These are phyloP conservation scores for Phytophthora rubi DNA, from an alignment of 352 stramenopile species.

Conservation along the genomic window DNA sequence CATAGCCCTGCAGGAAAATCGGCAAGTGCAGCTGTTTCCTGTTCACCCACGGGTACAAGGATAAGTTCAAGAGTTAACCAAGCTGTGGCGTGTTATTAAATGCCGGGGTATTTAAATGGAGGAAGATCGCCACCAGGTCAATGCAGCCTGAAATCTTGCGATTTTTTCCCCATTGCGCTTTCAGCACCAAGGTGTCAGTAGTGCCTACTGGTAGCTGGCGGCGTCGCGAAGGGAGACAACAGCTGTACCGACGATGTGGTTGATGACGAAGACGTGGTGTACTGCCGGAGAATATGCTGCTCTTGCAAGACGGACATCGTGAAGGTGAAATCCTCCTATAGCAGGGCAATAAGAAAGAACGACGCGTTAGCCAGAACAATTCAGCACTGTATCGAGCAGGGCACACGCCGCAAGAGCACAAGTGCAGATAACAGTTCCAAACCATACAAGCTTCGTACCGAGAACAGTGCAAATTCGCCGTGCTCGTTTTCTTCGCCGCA, in stretches of 20 bases:
- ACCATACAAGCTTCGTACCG: conserved; percentile 42
- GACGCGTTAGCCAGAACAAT: not conserved
- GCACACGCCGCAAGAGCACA: not conserved
- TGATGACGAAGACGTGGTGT: conserved; percentile 27
- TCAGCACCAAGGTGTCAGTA: conserved; percentile 4
- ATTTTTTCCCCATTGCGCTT: not conserved
- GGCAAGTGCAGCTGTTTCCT: conserved; percentile 61
- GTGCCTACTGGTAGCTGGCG: conserved; percentile 14
- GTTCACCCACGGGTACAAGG: conserved; percentile 33
- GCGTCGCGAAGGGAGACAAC: conserved; percentile 18
- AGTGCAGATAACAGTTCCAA: conserved; percentile 12
- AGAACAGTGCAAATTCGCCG: conserved; percentile 69
- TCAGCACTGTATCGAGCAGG: conserved; percentile 5
- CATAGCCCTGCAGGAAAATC: conserved; percentile 71
- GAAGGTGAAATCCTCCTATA: conserved; percentile 72
- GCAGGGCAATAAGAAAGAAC: not conserved
- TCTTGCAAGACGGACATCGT: conserved; percentile 68
- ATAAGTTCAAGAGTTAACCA: not conserved
- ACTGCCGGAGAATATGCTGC: conserved; percentile 49
- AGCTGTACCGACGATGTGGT: conserved; percentile 29
- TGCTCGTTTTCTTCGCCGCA: conserved; percentile 86
- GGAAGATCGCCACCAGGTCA: not conserved
- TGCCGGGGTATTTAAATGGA: not conserved
- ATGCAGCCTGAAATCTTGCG: not conserved
- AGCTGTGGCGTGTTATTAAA: not conserved